phyloP scores from a whole-genome alignment of 768 basidiomycete genomes.

The Macrolepiota dolichaula region DNA sequence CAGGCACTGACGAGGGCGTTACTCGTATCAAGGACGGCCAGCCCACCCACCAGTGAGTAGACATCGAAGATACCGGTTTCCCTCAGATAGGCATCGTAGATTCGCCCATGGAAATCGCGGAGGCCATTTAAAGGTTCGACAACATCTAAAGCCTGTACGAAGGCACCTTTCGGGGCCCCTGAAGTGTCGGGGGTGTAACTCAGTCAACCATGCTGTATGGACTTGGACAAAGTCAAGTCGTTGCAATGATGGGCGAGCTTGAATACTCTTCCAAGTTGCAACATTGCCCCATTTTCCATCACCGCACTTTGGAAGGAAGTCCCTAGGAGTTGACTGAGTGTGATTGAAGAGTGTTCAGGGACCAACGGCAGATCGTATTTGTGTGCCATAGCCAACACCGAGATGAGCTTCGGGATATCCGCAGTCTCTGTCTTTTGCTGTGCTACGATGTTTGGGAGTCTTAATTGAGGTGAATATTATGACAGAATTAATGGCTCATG shows the following conservation, averaged over 20 bases:
- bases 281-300: background rate
- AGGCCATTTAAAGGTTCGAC: background rate
- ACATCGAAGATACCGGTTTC: background rate
- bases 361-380: background rate
- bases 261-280: background rate
- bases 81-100: constrained; percentile 17
- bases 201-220: background rate
- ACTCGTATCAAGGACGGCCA: background rate
- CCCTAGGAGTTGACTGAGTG: background rate
- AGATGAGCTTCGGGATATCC: background rate
- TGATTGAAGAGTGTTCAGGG: background rate
- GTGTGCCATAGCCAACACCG: background rate
- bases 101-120: background rate
- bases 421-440: background rate
- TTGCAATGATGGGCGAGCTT: background rate
- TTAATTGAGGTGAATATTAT: too few species aligned
- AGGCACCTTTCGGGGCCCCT: background rate
- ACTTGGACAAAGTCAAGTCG: background rate
- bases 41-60: background rate
- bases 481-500: too few species aligned
- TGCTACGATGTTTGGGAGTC: too few species aligned
- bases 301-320: background rate
- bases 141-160: background rate
- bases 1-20: background rate
- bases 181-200: background rate